Evolutionary conservation across 1,139 yeast genomes (phyloP), one percentile per base, ranked within the genome.

Genomic region (Torulaspora globosa): DNA sequence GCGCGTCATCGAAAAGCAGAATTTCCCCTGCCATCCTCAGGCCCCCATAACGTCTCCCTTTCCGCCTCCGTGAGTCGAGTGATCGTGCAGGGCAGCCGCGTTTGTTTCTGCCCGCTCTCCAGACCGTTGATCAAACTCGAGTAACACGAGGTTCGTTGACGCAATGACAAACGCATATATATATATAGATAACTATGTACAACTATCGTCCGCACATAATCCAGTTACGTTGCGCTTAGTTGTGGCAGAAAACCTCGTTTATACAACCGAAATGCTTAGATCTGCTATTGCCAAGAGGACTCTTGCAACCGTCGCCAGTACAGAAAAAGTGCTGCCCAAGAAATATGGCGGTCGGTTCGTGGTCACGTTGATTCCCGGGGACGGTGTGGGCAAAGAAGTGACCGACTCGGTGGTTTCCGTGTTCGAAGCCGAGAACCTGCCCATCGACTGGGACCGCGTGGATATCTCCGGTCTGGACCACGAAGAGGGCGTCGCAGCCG

Each of bases 301-400:
- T n/a, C 53, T 68, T 38, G 70, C 71, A 40, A 59, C 71, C 5
- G 41, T 56, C 8, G 56, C 63, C 70, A 26, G 79, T 53, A 74
- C 82, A 48, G 87, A 81, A 65, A 67, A 80, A 52, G 78, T 79
- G 53, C 74, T 84, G 63, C 95, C 96, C 63, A 86, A 86, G 76
- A 86, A 88, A 74, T 89, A 88, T 72, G 97, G 97, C 60, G 96
- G 96, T 55, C 84, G 83, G 69, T 90, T 79, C 77, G 84, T 90
- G 48, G 95, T 89, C 49, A 89, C 97, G 47, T 77, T 92, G 68
- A 84, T 92, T 63, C 97, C 97, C 54, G 81, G 82, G 63, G 98
- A 92, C 69, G 98, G 98, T 79, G 84, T 90, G 57, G 98, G 98
- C 71, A 84, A 84, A 67, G 97, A 92, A 75, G 87, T 89, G 69